Evolutionary conservation across 1,284 basidiomycete species (phyloP).

Genomic region (Fomitiporia mediterranea): DNA sequence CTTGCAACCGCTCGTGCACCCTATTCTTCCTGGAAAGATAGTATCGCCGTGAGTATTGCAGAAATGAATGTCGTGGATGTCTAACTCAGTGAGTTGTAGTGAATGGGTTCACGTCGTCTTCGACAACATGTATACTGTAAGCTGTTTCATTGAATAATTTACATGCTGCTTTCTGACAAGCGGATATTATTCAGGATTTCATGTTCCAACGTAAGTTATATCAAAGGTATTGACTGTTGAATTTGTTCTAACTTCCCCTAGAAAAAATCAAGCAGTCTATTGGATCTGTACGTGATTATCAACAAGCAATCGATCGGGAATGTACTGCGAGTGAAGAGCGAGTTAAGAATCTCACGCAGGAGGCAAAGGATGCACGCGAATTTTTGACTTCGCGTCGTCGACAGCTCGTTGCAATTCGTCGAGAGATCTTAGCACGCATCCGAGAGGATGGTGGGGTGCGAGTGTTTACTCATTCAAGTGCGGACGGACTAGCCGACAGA

Average conservation of each 20-base stretch:
- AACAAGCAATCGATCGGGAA: conserved; percentile 8
- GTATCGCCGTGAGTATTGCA: conserved; percentile 8
- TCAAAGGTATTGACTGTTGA: neutral
- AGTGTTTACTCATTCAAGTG: neutral
- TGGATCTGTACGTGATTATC: neutral
- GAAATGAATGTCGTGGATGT: neutral
- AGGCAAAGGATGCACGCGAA: conserved; percentile 11
- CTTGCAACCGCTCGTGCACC: conserved; percentile 8
- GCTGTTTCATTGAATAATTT: neutral
- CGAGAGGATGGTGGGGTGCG: conserved; percentile 11
- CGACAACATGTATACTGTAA: conserved; percentile 19
- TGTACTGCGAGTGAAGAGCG: conserved; percentile 3
- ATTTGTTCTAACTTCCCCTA: neutral
- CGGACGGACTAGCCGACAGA: neutral
- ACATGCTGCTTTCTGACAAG: neutral
- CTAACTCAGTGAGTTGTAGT: conserved; percentile 3
- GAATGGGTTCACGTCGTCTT: conserved; percentile 19
- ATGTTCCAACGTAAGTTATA: conserved; percentile 18
- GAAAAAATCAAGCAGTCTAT: conserved; percentile 18
- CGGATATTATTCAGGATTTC: conserved; percentile 12
- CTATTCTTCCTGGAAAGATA: conserved; percentile 2
- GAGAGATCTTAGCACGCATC: conserved; percentile 13
- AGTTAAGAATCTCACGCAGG: neutral
- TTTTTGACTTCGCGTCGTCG: conserved; percentile 11
- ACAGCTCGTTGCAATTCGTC: conserved; percentile 9